Percentiles rank a stretch among this genome's conserved stretches.
These are phyloP conservation scores for Elongisporangium prolatum DNA, from an alignment of 352 stramenopile genomes.

Conservation along the genomic window DNA sequence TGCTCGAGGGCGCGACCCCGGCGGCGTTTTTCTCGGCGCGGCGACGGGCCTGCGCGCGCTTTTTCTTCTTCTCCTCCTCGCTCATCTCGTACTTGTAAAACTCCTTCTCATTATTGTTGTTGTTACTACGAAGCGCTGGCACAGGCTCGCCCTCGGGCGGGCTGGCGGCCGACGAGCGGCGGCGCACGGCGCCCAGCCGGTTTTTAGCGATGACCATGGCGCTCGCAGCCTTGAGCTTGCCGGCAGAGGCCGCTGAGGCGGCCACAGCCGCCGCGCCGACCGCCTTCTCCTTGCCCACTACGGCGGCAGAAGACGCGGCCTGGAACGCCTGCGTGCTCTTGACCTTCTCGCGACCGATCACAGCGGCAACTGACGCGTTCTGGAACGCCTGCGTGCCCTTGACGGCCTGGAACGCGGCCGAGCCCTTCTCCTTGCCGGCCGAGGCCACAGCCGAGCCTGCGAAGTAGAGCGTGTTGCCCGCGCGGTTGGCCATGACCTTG, in stretches of 20 bases:
- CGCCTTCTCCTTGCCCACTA: constrained; percentile 55
- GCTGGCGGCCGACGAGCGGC: no score
- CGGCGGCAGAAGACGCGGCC: constrained; percentile 32
- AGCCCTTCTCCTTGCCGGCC: constrained; percentile 31
- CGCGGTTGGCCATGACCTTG: constrained; percentile 70
- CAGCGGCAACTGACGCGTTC: constrained; percentile 37
- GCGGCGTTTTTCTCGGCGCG: no score
- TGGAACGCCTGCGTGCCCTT: constrained; percentile 61
- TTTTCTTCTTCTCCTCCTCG: no score
- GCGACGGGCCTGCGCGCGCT: no score
- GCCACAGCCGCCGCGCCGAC: constrained; percentile 33
- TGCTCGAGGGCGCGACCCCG: no score
- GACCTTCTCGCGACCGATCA: constrained; percentile 40
- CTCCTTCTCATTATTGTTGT: no score
- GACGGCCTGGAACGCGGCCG: constrained; percentile 21
- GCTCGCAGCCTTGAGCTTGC: constrained; percentile 45
- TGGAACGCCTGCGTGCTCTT: constrained; percentile 50
- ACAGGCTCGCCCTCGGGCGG: no score
- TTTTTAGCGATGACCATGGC: constrained; percentile 62
- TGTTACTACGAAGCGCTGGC: no score
- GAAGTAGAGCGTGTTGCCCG: constrained; percentile 68
- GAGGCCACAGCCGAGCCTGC: constrained; percentile 38
- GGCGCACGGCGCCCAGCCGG: constrained; percentile 25
- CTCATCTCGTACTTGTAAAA: no score
- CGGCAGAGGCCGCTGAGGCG: constrained; percentile 36